Base-by-base conservation (phyloP, 1,284 basidiomycete species). In the Exobasidium cylindrosporum region DNA sequence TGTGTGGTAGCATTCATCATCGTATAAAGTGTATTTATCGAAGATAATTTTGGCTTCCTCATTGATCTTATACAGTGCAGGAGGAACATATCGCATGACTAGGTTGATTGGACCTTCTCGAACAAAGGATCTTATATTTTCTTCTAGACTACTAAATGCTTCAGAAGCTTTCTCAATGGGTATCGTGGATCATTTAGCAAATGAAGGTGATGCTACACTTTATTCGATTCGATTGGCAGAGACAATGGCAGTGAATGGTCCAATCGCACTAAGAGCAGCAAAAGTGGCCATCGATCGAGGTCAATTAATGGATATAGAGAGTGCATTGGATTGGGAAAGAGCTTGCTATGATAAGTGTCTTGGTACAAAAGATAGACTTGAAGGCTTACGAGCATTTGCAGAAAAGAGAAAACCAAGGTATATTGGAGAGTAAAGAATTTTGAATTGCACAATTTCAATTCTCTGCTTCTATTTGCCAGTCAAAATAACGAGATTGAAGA, bases 391-490 rank as follows among this genome's bases (percentile, higher is more conserved):
- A 62, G 93, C 93, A 59, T 97, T 97, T 82, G 88, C 86, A 67
- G 90, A 92, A 82, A 97, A 96, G 82, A 95, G 82, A 86, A 84
- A 72, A 92, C 93, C 31, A 87, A 91, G 83, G 92, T 84, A 84
- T 45, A 26, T 11, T 13, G 63, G 35, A 31, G 46, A 45, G 54
- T 58, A 50, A 28, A n/a, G 10, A 43, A 10, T 10, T 43, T 10
- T 17, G 17, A 45, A 45, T 45, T 45, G 10, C 10, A 11, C 23
- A 11, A 23, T 50, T 24, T 28, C 14, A 24, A 2, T 24, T 14
- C 26, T 2, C 4, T 13, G 47, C 14, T 13, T 50, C 21, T 13
- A 26, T 7, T 50, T 24, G 4, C 21, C 47, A 50, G n/a, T 40
- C 35, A 40, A 40, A 6, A 28, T 50, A 50, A 24, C 26, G 47